phyloP scores from a whole-genome alignment of 148 eudicot species.

The Hydrangea macrophylla region DNA sequence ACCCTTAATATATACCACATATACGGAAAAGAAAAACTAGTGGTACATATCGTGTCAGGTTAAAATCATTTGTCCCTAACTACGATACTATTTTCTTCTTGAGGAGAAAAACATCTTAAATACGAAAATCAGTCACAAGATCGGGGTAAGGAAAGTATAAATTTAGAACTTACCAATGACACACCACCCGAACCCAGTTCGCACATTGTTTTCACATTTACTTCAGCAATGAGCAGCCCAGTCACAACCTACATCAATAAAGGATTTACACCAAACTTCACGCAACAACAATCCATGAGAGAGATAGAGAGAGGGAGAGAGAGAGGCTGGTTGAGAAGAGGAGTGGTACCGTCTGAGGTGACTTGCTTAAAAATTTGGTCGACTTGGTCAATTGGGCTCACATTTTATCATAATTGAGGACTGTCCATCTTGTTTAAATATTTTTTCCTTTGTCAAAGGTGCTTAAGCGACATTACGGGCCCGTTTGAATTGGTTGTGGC shows the following conservation, averaged over 20 bases:
- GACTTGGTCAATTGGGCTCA: neutral
- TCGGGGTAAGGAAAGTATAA: neutral
- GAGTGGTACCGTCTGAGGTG: neutral
- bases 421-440: neutral
- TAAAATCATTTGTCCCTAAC: neutral
- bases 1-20: too few species aligned
- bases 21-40: too few species aligned
- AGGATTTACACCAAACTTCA: neutral
- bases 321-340: neutral
- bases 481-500: too few species aligned
- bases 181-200: conserved; percentile 93
- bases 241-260: conserved; percentile 67
- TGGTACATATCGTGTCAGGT: too few species aligned
- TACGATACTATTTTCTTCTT: neutral
- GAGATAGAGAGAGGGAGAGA: conserved; percentile 2
- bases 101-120: neutral
- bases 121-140: neutral
- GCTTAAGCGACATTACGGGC: neutral
- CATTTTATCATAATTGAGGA: neutral
- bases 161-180: conserved; percentile 62
- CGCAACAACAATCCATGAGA: neutral
- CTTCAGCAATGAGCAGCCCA: conserved; percentile 91
- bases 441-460: neutral
- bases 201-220: conserved; percentile 92
- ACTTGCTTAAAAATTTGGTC: neutral